Conservation (phyloP, 2,329 filamentous ascomycete genomes). For the Exserohilum rostratum region DNA sequence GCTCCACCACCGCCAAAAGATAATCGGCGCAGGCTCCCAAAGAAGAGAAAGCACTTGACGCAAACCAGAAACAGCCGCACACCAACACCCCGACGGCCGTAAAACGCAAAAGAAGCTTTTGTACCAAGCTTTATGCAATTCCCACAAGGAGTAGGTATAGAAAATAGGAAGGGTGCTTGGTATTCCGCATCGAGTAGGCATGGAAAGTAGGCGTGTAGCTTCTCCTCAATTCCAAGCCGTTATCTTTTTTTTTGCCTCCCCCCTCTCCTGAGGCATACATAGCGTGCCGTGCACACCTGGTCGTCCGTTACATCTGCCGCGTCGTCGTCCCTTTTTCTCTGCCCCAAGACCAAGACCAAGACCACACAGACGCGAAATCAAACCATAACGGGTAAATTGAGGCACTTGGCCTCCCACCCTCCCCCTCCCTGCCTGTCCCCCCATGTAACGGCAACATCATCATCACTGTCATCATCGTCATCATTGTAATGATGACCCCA, state of each 20-base stretch:
- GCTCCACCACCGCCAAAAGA: too few relatives aligned
- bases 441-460: too few relatives aligned
- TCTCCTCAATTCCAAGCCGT: slow-evolving; percentile 5
- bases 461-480: too few relatives aligned
- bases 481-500: too few relatives aligned
- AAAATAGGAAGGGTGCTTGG: neutral
- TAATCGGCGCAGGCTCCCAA: neutral
- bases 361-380: neutral
- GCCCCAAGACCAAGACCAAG: too few relatives aligned
- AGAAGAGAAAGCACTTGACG: neutral
- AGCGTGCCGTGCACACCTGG: too few relatives aligned
- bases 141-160: slow-evolving; percentile 1
- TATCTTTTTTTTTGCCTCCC: neutral
- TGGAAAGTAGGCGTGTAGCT: slow-evolving; percentile 13
- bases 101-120: neutral
- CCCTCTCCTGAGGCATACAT: neutral
- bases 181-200: slow-evolving; percentile 3
- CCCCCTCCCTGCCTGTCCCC: too few relatives aligned
- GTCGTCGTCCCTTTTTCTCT: too few relatives aligned
- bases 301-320: too few relatives aligned
- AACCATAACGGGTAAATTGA: too few relatives aligned
- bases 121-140: neutral
- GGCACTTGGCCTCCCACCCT: too few relatives aligned
- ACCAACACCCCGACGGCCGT: neutral
- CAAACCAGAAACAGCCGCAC: too few relatives aligned